phyloP scores from a whole-genome alignment of 345 rosid genomes.

The Sisymbrium altissimum region DNA sequence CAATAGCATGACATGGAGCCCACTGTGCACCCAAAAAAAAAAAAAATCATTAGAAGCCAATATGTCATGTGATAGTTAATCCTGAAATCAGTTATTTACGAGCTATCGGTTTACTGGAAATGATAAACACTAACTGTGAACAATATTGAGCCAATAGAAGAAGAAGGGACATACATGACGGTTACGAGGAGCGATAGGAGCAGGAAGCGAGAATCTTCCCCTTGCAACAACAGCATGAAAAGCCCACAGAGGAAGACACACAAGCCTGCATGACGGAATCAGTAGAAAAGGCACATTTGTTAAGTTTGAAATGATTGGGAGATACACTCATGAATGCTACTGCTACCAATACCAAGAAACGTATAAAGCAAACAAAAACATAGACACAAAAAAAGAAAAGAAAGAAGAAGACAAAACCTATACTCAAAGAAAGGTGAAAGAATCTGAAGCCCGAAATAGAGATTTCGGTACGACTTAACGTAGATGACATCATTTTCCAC shows the following conservation, averaged over 20 bases:
- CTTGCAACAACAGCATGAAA: slow-evolving; percentile 94
- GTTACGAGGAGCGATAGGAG: slow-evolving; percentile 86
- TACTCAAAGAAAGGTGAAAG: slow-evolving; percentile 4
- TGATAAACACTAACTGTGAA: not conserved
- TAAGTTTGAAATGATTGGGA: not conserved
- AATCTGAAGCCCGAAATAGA: not conserved
- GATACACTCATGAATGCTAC: not conserved
- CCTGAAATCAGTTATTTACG: not conserved
- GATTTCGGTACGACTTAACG: not conserved
- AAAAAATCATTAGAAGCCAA: slow-evolving; percentile 15
- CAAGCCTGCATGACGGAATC: slow-evolving; percentile 50
- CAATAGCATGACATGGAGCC: slow-evolving; percentile 99
- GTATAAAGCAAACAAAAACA: not conserved
- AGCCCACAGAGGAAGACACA: slow-evolving; percentile 83
- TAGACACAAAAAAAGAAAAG: not conserved
- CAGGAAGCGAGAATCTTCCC: slow-evolving; percentile 96
- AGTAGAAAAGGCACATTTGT: not conserved
- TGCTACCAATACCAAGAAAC: not conserved
- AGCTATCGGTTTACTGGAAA: not conserved
- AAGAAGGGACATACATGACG: slow-evolving; percentile 60
- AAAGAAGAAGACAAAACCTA: not conserved
- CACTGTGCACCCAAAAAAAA: slow-evolving; percentile 60
- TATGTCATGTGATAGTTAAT: not conserved
- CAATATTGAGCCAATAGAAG: not conserved
- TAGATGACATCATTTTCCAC: not conserved